Percentiles rank a stretch among this genome's conserved stretches.
Conservation (phyloP, 2,329 filamentous ascomycete species). For the Diplodia corticola region DNA sequence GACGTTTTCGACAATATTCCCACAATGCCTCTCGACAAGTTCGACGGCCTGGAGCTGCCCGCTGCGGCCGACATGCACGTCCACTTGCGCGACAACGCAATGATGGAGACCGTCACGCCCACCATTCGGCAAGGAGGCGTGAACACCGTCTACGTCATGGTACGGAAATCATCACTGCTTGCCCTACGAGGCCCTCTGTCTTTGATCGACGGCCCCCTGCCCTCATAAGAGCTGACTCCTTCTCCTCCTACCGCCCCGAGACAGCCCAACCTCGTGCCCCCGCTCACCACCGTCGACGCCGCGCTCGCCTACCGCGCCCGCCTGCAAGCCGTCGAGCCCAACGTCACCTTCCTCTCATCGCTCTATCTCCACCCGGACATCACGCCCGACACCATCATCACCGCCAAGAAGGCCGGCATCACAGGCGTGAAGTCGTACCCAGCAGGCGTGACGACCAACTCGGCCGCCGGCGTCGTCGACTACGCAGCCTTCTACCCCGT, state of each 20-base stretch:
- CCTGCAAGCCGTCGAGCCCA: constrained; percentile 48
- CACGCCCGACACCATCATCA: constrained; percentile 59
- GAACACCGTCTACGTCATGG: constrained; percentile 57
- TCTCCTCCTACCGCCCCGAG: neutral
- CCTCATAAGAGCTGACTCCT: neutral
- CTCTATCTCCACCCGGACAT: constrained; percentile 53
- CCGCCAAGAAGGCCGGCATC: constrained; percentile 72
- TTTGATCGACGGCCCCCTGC: too few relatives aligned
- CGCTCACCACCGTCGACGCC: constrained; percentile 51
- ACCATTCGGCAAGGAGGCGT: constrained; percentile 54
- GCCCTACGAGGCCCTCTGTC: neutral
- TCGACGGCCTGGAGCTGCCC: constrained; percentile 48
- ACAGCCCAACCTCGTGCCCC: constrained; percentile 53
- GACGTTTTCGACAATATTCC: neutral
- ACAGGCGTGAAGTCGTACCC: constrained; percentile 71
- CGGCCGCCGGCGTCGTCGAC: constrained; percentile 66
- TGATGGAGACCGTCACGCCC: constrained; percentile 53
- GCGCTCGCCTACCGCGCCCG: constrained; percentile 48
- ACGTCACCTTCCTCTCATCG: constrained; percentile 54
- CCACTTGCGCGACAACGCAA: constrained; percentile 54
- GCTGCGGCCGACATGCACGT: constrained; percentile 55
- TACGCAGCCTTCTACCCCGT: constrained; percentile 73
- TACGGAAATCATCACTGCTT: constrained; percentile 26
- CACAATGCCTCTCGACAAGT: constrained; percentile 41
- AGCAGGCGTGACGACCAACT: constrained; percentile 53